Evolutionary conservation across 805 yeast genomes (phyloP), one percentile per base, ranked within the genome.

Genomic region (Candida schatavii): DNA sequence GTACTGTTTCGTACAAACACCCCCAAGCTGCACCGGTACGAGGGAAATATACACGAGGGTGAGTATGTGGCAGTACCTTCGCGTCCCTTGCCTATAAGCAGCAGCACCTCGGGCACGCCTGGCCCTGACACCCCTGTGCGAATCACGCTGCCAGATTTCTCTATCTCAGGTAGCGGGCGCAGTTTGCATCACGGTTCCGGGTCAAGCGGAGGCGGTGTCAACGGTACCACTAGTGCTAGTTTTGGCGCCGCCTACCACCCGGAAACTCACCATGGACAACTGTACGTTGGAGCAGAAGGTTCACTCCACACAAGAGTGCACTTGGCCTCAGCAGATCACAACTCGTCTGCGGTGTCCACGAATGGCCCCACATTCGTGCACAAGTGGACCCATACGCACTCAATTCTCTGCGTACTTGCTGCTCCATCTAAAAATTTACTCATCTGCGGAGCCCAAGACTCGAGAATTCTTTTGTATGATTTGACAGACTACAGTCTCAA

Each of bases 371-470:
- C 51, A 10, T 54, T 77, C 26, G 60, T 83, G 2, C 97, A 91
- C 59, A 72, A 77, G 53, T 91, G 98, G 98, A 74, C 77, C 21
- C 81, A 80, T 47, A 64, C 74, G 2, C 81, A 78, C 50, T 83
- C 95, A 1, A 82, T 90, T 14, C 73, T 93, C 5, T 83, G 95
- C 37, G 77, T 81, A 3, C 75, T 78, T 5, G 74, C 85, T 6
- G 80, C 85, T 18, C 85, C 87, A 0, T 59, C 62, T 21, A 68
- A 72, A 44, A 73, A 74, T 26, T 60, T 84, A 5, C 49, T 91
- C 3, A 85, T 87, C 57, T 93, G 96, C 42, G 99, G 99, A 7
- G 88, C 97, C 1, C 96, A 90, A 49, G 87, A 86, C 53, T 86
- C 93, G 9, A 78, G 77, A 49, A 83, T 91, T 31, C 62, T 87